phyloP scores from a whole-genome alignment of 169 alveolate genomes.

The Plasmodium yoelii region DNA sequence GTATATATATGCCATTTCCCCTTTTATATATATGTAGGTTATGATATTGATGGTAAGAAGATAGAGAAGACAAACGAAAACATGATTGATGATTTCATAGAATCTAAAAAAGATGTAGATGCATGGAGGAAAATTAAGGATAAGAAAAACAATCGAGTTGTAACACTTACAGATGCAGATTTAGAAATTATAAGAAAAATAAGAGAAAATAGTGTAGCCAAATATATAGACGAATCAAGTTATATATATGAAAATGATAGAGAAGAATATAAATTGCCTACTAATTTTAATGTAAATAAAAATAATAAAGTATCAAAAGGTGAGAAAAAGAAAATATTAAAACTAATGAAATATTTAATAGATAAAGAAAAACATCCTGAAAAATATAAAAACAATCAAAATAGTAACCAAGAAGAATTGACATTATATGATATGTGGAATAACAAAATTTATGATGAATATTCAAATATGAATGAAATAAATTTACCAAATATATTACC shows the following conservation, averaged over 20 bases:
- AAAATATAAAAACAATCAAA: conserved; percentile 15
- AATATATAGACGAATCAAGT: conserved; percentile 10
- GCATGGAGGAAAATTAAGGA: conserved; percentile 75
- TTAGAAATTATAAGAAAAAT: conserved; percentile 52
- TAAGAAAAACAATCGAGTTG: conserved; percentile 61
- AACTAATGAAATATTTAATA: conserved; percentile 14
- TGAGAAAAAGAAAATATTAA: conserved; percentile 26
- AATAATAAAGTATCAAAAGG: conserved; percentile 23
- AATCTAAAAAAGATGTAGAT: conserved; percentile 35
- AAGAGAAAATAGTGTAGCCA: conserved; percentile 68
- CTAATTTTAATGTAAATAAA: background rate
- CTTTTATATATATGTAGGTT: conserved; percentile 15
- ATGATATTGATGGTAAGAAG: conserved; percentile 61
- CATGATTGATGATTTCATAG: conserved; percentile 58
- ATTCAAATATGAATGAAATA: conserved; percentile 29
- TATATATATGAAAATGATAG: conserved; percentile 75
- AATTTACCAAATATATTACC: conserved; percentile 65
- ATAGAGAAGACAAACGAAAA: conserved; percentile 41
- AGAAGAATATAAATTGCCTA: conserved; percentile 62
- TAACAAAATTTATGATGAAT: conserved; percentile 58
- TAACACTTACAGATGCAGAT: conserved; percentile 50
- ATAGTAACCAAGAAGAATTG: background rate
- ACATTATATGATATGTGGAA: conserved; percentile 63
- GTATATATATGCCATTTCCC: background rate
- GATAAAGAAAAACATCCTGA: conserved; percentile 58